Evolutionary conservation across 2,329 filamentous ascomycete genomes (phyloP), one percentile per base, ranked within the genome.

Genomic region (Neurospora crassa): DNA sequence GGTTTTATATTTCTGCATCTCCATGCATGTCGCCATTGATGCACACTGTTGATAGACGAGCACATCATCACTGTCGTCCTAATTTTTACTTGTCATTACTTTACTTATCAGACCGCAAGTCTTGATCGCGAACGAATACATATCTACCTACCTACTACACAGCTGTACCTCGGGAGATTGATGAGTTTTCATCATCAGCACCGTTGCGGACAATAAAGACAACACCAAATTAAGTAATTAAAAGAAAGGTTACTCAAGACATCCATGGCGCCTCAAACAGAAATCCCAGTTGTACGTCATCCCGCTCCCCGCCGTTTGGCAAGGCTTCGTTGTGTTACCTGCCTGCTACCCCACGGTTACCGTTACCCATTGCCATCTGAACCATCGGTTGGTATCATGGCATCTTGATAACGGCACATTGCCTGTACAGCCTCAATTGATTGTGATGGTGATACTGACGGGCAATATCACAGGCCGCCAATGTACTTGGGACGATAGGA

Each of bases 401-500:
- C 2, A 20, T 24, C 4, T 59, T 14, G 24, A 59, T 16, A 59
- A 59, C 24, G 53, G 24, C 34, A 24, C 34, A 24, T 59, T 29
- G 29, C 4, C 29, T 18, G 24, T 34, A 34, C 53, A 59, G 18
- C 53, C 16, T n/a, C 24, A 63, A 63, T 63, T 4, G 7, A 34
- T 63, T 14, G 24, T n/a, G 18, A 18, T 8, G 5, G 53, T 34
- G 2, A 67, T 67, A 71, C 68, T 71, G 43, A 68, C 34, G 12
- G 12, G 16, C 53, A 37, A 37, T 37, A 63, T 18, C 14, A 59
- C 40, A 79, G 78, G 80, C 81, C 0, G 81, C 81, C 68, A 82
- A 79, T 72, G 79, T 83, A 2, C 73, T 83, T 6, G 81, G 81
- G 69, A 81, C 82, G 7, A 63, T 63, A 63, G 53, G 53, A 37